phyloP scores from a whole-genome alignment of 2,329 filamentous ascomycete species.

The Xenoacremonium recifei region DNA sequence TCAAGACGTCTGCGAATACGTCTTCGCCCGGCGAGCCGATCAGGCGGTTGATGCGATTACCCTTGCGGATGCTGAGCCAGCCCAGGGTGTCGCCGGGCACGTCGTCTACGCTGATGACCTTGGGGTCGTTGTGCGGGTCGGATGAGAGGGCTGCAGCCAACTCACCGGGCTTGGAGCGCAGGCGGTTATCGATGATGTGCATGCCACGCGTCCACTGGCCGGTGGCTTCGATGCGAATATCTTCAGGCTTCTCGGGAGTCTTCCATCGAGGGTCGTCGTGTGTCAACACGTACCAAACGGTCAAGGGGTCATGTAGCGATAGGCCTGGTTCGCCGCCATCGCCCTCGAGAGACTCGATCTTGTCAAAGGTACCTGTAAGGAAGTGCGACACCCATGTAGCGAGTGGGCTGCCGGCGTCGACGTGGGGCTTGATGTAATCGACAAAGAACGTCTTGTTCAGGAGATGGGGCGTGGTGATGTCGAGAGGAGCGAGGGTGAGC shows the following conservation, averaged over 20 bases:
- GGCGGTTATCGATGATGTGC: conserved; percentile 78
- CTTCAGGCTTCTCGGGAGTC: conserved; percentile 60
- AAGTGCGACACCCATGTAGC: conserved; percentile 73
- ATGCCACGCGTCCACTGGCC: conserved; percentile 96
- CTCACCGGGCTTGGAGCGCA: conserved; percentile 51
- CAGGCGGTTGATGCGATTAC: conserved; percentile 79
- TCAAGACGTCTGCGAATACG: conserved; percentile 62
- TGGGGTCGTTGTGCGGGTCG: conserved; percentile 38
- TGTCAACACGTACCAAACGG: conserved; percentile 75
- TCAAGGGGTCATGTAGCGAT: conserved; percentile 75
- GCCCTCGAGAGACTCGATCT: conserved; percentile 62
- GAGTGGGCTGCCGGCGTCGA: conserved; percentile 66
- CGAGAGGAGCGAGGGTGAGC: conserved; percentile 71
- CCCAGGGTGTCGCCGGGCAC: conserved; percentile 68
- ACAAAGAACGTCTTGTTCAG: conserved; percentile 61
- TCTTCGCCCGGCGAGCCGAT: conserved; percentile 66
- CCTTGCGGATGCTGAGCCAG: conserved; percentile 72
- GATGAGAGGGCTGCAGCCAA: conserved; percentile 38
- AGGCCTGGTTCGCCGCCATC: conserved; percentile 58
- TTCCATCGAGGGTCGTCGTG: conserved; percentile 58
- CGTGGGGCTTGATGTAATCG: conserved; percentile 50
- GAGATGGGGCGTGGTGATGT: conserved; percentile 72
- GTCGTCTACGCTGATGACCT: conserved; percentile 42
- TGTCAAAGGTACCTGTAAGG: conserved; percentile 66
- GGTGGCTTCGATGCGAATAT: conserved; percentile 83